Conservation (phyloP, 2,329 filamentous ascomycete genomes). For the Pseudogymnoascus pannorum region DNA sequence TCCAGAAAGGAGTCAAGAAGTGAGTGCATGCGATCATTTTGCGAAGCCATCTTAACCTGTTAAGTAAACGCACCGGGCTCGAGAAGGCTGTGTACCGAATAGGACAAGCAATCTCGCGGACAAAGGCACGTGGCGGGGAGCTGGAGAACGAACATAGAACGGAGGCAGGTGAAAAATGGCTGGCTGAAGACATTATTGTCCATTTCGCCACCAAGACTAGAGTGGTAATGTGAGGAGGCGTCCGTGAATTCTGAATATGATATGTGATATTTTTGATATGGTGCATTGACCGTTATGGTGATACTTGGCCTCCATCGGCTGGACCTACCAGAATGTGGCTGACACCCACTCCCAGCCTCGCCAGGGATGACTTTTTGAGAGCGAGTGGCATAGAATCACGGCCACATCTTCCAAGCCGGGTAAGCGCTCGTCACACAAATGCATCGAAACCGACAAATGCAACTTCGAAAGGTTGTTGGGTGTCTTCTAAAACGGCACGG, state of each 20-base stretch:
- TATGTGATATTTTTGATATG: background rate
- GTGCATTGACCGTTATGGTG: background rate
- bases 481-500: conserved; percentile 3
- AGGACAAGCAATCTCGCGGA: conserved; percentile 58
- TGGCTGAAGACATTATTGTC: background rate
- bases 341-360: background rate
- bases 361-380: background rate
- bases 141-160: conserved; percentile 9
- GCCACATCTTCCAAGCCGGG: background rate
- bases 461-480: background rate
- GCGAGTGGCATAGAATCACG: background rate
- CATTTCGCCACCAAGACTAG: background rate
- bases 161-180: background rate
- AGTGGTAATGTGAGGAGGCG: background rate
- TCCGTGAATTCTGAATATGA: background rate
- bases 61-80: conserved; percentile 64
- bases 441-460: background rate
- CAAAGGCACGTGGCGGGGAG: conserved; percentile 33
- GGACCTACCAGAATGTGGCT: background rate
- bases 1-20: conserved; percentile 74
- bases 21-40: conserved; percentile 30
- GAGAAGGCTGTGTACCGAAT: conserved; percentile 70
- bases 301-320: background rate
- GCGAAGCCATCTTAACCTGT: conserved; percentile 11
- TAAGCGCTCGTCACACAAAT: background rate